Evolutionary conservation across 129 eudicot genomes (phyloP), one percentile per base, ranked within the genome.

Genomic region (Lonicera japonica): DNA sequence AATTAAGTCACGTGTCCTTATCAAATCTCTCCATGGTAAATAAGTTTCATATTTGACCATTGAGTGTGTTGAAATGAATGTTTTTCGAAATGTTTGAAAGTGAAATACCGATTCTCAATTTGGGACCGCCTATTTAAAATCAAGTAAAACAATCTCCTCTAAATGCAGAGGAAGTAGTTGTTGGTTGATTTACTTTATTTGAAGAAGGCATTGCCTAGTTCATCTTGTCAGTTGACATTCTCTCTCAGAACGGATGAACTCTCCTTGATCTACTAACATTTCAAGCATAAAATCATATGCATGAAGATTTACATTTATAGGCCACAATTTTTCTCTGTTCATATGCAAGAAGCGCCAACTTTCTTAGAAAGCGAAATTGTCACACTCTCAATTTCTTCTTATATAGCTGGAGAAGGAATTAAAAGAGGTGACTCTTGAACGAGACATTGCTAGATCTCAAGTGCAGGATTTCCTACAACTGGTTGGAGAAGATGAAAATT

Each of bases 381-480:
- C 18, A 50, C 40, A 54, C 12, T 18, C 53, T 14, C 63, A 21
- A n/a, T 63, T 54, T 52, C 54, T 46, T 18, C 25, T 55, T 52
- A 22, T 76, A 66, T 66, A 94, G 99, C 80, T 94, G 79, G 87
- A 83, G 85, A 85, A 76, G 61, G 83, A 82, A 70, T 64, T 85
- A 50, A 83, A 76, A 51, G 94, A 94, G 52, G 65, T 88, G 50
- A 88, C 78, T 67, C 29, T 70, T 71, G 95, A 88, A 66, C 77
- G 96, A 66, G 96, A 94, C 66, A 59, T 83, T 36, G 96, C 96
- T 54, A 77, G 70, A 66, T 64, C 95, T 14, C 92, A 88, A 69
- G 80, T 94, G 69, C 87, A 79, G 66, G 85, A 94, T 43, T 64
- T 88, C 73, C 61, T 74, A 72, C 84, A 73, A 47, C 74, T 66